Percentiles rank a stretch among this genome's conserved stretches.
These are phyloP conservation scores for Eucalyptus coolabah DNA, from an alignment of 345 rosid genomes.

Conservation along the genomic window DNA sequence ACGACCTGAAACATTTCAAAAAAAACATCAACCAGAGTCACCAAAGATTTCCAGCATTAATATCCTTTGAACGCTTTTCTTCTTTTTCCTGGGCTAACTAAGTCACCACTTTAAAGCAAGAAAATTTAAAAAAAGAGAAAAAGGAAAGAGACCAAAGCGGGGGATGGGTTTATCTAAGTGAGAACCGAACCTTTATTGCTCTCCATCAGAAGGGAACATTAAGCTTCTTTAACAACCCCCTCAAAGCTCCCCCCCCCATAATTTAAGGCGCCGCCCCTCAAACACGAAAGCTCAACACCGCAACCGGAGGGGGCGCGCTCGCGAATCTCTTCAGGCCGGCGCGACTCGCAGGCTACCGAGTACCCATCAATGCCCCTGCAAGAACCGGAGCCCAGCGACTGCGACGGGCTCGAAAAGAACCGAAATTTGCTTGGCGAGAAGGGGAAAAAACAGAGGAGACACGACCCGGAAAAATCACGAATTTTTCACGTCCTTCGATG, in stretches of 20 bases:
- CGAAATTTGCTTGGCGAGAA: neutral
- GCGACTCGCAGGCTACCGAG: neutral
- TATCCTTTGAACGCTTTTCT: neutral
- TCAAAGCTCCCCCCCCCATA: conserved; percentile 18
- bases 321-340: neutral
- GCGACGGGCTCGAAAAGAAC: neutral
- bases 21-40: neutral
- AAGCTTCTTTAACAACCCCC: conserved; percentile 10
- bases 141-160: neutral
- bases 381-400: neutral
- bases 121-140: neutral
- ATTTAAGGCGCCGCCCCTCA: neutral
- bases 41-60: neutral
- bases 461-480: neutral
- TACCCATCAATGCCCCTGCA: neutral
- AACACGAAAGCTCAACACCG: neutral
- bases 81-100: neutral
- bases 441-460: neutral
- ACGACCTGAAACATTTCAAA: conserved; percentile 24
- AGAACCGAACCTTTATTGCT: conserved; percentile 16
- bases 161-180: neutral
- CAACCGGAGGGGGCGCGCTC: neutral
- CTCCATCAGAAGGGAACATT: conserved; percentile 18
- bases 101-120: neutral
- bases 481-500: neutral